These are phyloP conservation scores for Aspergillus phoenicis DNA, from an alignment of 2,329 filamentous ascomycete species.

Conservation along the genomic window DNA sequence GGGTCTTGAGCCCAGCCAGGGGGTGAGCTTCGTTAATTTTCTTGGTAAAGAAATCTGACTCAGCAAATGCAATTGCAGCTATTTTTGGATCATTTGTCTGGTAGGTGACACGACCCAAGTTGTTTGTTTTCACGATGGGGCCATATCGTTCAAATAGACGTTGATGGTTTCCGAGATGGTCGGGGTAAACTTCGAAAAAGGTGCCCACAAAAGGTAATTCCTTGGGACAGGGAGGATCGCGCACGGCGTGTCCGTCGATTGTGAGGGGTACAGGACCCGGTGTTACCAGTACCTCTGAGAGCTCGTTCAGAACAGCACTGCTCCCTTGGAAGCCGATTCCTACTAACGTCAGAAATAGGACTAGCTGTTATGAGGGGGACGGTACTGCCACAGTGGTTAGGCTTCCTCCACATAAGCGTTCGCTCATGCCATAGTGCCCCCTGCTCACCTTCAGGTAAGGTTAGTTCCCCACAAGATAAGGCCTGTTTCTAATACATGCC, in stretches of 20 bases:
- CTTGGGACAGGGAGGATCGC: constrained; percentile 25
- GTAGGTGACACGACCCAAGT: constrained; percentile 55
- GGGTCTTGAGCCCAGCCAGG: constrained; percentile 30
- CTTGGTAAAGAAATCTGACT: constrained; percentile 59
- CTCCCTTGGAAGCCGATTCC: constrained; percentile 27
- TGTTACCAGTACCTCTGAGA: constrained; percentile 21
- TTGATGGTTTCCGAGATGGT: constrained; percentile 61
- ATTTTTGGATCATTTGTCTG: constrained; percentile 56
- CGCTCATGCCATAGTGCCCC: no score
- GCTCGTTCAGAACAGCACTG: constrained; percentile 14
- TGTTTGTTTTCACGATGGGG: constrained; percentile 55
- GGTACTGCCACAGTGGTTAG: no score
- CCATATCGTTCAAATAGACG: constrained; percentile 58
- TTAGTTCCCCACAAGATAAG: no score
- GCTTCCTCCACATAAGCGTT: no score
- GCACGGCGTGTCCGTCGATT: constrained; percentile 31
- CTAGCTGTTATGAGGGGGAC: no score
- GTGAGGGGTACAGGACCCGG: constrained; percentile 25
- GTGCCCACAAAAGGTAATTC: constrained; percentile 51
- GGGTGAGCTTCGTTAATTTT: constrained; percentile 45
- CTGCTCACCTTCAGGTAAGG: no score
- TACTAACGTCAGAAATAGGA: no score
- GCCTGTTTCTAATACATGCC: no score
- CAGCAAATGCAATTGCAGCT: constrained; percentile 50
- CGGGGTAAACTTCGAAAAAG: constrained; percentile 59